Evolutionary conservation across 768 basidiomycete species (phyloP).

Genomic region (Tephrocybe sp.): DNA sequence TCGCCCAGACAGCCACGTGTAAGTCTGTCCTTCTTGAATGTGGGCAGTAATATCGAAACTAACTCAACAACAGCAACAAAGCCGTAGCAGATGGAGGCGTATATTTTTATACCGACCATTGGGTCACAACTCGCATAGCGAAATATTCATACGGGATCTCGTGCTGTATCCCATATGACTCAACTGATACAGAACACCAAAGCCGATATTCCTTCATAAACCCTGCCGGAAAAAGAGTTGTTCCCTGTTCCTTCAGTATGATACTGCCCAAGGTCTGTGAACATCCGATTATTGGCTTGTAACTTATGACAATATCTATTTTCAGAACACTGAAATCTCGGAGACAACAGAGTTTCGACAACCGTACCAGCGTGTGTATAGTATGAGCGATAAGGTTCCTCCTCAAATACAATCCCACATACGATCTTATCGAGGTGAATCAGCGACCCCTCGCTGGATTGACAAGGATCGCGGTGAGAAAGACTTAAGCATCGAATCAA

Average conservation of each 20-base stretch:
- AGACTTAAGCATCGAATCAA: neutral
- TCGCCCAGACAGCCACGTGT: slow-evolving; percentile 49
- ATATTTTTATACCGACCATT: slow-evolving; percentile 20
- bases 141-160: slow-evolving; percentile 14
- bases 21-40: slow-evolving; percentile 20
- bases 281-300: no score
- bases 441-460: slow-evolving; percentile 20
- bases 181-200: slow-evolving; percentile 11
- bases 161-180: neutral
- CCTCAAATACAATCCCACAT: slow-evolving; percentile 9
- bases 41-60: neutral
- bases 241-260: slow-evolving; percentile 20
- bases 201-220: neutral
- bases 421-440: slow-evolving; percentile 21
- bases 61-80: slow-evolving; percentile 16
- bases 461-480: slow-evolving; percentile 21
- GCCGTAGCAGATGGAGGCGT: slow-evolving; percentile 20
- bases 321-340: slow-evolving; percentile 36
- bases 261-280: slow-evolving; percentile 27
- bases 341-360: slow-evolving; percentile 22
- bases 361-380: slow-evolving; percentile 1
- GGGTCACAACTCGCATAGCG: slow-evolving; percentile 17
- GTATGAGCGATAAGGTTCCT: neutral
- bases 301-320: neutral
- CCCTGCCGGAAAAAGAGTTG: neutral